Evolutionary conservation across 2,329 filamentous ascomycete genomes (phyloP).

Genomic region (Botrytis tulipae): DNA sequence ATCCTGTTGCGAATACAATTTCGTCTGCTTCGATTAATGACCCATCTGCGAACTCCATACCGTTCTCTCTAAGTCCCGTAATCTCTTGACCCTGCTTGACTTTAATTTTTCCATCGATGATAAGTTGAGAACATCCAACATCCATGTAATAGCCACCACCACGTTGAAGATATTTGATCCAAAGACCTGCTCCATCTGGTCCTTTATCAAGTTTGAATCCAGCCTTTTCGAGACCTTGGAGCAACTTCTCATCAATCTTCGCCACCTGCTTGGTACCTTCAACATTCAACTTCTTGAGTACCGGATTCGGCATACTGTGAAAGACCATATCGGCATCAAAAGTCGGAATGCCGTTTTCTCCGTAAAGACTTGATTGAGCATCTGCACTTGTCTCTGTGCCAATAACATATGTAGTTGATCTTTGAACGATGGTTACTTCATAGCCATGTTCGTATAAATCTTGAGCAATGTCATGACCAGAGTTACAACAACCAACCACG

Average conservation of each 20-base stretch:
- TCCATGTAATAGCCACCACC: constrained; percentile 59
- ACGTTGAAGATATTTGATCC: constrained; percentile 58
- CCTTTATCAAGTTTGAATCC: constrained; percentile 60
- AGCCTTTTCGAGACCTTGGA: constrained; percentile 52
- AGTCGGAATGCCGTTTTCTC: constrained; percentile 51
- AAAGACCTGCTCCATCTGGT: constrained; percentile 52
- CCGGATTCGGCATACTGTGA: constrained; percentile 55
- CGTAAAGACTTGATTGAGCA: constrained; percentile 44
- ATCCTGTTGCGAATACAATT: constrained; percentile 50
- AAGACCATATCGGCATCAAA: constrained; percentile 65
- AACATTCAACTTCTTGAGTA: constrained; percentile 59
- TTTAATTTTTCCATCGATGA: constrained; percentile 52
- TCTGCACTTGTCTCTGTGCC: constrained; percentile 48
- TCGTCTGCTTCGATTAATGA: constrained; percentile 49
- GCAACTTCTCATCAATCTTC: constrained; percentile 40
- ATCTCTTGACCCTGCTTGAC: constrained; percentile 50
- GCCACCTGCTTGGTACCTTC: constrained; percentile 43
- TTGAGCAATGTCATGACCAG: constrained; percentile 66
- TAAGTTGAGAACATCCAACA: constrained; percentile 52
- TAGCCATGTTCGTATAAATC: constrained; percentile 66
- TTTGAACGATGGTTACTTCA: constrained; percentile 67
- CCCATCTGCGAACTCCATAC: constrained; percentile 46
- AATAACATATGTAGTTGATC: constrained; percentile 63
- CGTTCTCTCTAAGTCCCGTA: constrained; percentile 42
- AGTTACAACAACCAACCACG: constrained; percentile 68